phyloP scores from a whole-genome alignment of 192 early-diverging fungal species.

The Rhizophagus sp. region DNA sequence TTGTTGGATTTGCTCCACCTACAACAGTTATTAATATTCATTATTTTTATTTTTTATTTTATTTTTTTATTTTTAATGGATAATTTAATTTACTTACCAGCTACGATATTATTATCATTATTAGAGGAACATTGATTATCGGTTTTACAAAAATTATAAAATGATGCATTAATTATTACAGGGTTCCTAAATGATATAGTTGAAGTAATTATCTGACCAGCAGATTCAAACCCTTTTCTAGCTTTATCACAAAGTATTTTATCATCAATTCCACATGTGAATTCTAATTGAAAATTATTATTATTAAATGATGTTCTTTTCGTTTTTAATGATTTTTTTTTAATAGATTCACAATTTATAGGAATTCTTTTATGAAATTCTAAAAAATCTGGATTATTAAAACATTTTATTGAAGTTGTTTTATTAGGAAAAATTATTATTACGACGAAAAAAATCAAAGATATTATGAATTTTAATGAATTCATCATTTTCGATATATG shows the following conservation, averaged over 20 bases:
- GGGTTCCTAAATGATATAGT: slow-evolving; percentile 30
- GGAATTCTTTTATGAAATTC: not conserved
- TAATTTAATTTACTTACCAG: slow-evolving; percentile 22
- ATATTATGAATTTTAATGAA: not conserved
- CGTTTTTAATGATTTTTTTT: not conserved
- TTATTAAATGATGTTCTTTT: not conserved
- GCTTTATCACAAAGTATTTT: slow-evolving; percentile 32
- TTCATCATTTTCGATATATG: not conserved
- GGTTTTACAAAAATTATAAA: slow-evolving; percentile 35
- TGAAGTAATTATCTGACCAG: slow-evolving; percentile 34
- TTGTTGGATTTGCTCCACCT: slow-evolving; percentile 38
- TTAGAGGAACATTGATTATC: not conserved
- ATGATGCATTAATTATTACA: slow-evolving; percentile 39
- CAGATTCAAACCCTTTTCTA: slow-evolving; percentile 29
- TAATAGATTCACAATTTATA: not conserved
- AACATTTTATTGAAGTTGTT: not conserved
- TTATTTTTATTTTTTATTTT: too few relatives aligned
- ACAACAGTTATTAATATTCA: not conserved
- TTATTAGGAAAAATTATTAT: not conserved
- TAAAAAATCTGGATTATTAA: not conserved
- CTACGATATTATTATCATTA: not conserved
- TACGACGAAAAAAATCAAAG: not conserved
- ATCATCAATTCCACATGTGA: not conserved
- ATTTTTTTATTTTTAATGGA: not conserved
- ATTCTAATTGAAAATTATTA: slow-evolving; percentile 4